Base-by-base conservation (phyloP, 441 rosid genomes). In the Gossypium lobatum region DNA sequence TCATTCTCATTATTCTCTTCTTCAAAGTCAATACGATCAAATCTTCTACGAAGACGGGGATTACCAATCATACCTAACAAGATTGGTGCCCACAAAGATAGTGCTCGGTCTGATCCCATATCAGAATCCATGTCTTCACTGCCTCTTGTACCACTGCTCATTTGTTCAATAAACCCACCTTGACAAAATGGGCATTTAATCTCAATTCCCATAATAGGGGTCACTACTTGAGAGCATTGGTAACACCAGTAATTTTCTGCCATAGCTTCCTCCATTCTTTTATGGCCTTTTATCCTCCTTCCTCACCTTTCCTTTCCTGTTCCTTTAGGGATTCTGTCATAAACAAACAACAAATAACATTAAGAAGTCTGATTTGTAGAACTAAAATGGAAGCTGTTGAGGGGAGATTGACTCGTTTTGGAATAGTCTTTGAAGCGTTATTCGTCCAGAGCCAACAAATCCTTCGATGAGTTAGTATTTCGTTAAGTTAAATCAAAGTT, bases 61-160 rank as follows among this genome's bases (percentile, higher is more conserved):
- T 83, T 91, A 4, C 89, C 90, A 89, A 91, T 86, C 97, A 93
- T 89, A 6, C 95, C 92, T 18, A 93, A 90, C 78, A 93, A 85
- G 76, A 93, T 74, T 0, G 98, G 93, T 6, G 90, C 93, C 97
- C 95, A 93, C 26, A 93, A 84, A 68, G 97, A 85, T 78, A 90
- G 83, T 4, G 96, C 88, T 34, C 90, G 90, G 17, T 93, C 97
- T 2, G 97, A 86, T 54, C 89, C 88, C 21, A 88, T 74, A 59
- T 86, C 90, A 2, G 89, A 58, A 73, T 89, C 98, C 8, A 81
- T 48, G 25, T 83, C 91, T 64, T 80, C 87, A 80, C 54, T 73
- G 57, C 84, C 83, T 76, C 81, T 72, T 23, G 80, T 60, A 53
- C 80, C 77, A 67, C 82, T 48, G 68, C 67, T 73, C 84, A 89